phyloP scores from a whole-genome alignment of 805 yeast genomes.

The Pichia deserticola region DNA sequence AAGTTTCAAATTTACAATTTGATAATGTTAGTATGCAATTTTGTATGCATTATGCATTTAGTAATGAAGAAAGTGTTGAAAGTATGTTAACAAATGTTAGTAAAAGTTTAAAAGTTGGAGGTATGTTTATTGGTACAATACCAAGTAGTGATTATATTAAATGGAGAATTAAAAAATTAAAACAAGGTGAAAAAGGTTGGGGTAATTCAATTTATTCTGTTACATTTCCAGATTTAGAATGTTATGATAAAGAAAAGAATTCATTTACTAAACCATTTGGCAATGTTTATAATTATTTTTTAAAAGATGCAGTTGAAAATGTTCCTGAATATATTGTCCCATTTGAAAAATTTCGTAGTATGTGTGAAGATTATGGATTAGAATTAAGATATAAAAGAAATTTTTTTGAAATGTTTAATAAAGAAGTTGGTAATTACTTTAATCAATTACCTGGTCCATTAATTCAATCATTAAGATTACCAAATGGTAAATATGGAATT shows the following conservation, averaged over 20 bases:
- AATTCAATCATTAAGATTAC: conserved; percentile 60
- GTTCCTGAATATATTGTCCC: conserved; percentile 98
- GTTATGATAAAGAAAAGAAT: conserved; percentile 55
- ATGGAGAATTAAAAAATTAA: conserved; percentile 50
- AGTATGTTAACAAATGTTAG: conserved; percentile 69
- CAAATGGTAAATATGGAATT: conserved; percentile 78
- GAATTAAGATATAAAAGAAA: conserved; percentile 65
- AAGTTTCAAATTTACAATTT: conserved; percentile 55
- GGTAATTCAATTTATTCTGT: conserved; percentile 84
- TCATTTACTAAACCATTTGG: conserved; percentile 74
- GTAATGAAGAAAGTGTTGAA: conserved; percentile 71
- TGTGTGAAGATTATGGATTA: conserved; percentile 79
- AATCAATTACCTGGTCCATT: conserved; percentile 47
- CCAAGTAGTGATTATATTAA: conserved; percentile 84
- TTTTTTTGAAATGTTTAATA: conserved; percentile 74
- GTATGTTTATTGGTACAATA: conserved; percentile 86
- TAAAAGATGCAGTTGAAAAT: conserved; percentile 90
- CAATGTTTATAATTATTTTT: conserved; percentile 69
- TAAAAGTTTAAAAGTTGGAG: conserved; percentile 70
- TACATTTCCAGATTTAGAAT: conserved; percentile 51
- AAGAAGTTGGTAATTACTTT: conserved; percentile 66
- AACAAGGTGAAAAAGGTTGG: conserved; percentile 53
- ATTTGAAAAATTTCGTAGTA: conserved; percentile 73
- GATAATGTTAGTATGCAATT: conserved; percentile 89
- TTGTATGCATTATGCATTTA: conserved; percentile 92